These are phyloP conservation scores for Didymella exigua DNA, from an alignment of 2,329 filamentous ascomycete genomes.

Conservation along the genomic window DNA sequence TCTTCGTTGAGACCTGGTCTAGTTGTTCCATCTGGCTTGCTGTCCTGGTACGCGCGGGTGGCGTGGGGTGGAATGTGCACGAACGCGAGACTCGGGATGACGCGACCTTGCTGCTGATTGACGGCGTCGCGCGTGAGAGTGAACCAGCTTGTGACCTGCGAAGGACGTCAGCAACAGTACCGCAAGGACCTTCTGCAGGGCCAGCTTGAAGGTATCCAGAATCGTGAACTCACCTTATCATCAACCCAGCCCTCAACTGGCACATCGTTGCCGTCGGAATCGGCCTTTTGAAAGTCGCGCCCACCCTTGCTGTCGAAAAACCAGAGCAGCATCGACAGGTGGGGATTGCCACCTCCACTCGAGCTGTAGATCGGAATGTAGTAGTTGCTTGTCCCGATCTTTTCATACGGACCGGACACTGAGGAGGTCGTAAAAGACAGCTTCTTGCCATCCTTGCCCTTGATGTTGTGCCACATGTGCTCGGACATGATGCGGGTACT, in stretches of 20 bases:
- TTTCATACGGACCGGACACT: conserved; percentile 47
- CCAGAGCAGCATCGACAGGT: conserved; percentile 64
- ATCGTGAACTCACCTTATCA: conserved; percentile 21
- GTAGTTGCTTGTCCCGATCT: conserved; percentile 56
- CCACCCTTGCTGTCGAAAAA: conserved; percentile 66
- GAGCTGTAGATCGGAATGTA: conserved; percentile 58
- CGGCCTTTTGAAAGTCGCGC: conserved; percentile 15
- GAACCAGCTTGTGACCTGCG: conserved; percentile 39
- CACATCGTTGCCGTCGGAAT: conserved; percentile 23
- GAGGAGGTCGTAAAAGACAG: conserved; percentile 51
- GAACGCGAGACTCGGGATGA: conserved; percentile 60
- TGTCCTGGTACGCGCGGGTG: conserved; percentile 49
- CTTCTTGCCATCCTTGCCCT: conserved; percentile 55
- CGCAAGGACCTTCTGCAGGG: background rate
- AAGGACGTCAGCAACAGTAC: background rate
- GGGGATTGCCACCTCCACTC: conserved; percentile 35
- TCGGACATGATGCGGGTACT: conserved; percentile 30
- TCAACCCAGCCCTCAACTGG: conserved; percentile 27
- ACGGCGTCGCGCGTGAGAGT: conserved; percentile 23
- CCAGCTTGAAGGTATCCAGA: background rate
- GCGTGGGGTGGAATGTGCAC: conserved; percentile 57
- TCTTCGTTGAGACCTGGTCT: conserved; percentile 50
- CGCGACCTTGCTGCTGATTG: conserved; percentile 34
- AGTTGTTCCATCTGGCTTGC: conserved; percentile 52
- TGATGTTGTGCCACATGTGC: conserved; percentile 48